Conservation (phyloP, 306 rosid genomes). For the Hippophae tibetana region DNA sequence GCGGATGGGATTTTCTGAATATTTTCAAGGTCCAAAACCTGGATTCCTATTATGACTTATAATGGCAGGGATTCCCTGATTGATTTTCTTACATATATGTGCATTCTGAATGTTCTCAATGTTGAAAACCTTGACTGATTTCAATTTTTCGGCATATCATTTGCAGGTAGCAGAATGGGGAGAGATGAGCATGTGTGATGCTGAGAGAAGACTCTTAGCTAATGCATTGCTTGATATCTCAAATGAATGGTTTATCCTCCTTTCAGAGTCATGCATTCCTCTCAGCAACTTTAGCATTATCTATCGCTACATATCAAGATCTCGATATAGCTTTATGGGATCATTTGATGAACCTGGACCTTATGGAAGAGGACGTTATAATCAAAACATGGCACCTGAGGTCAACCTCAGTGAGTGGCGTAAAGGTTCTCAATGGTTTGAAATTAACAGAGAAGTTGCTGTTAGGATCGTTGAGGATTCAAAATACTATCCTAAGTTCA, state of each 20-base stretch:
- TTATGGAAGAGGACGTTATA: slow-evolving; percentile 89
- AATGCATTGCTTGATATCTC: slow-evolving; percentile 91
- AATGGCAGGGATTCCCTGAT: too few species aligned
- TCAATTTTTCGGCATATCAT: slow-evolving; percentile 1
- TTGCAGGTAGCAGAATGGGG: slow-evolving; percentile 92
- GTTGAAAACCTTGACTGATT: not conserved
- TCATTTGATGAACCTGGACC: slow-evolving; percentile 84
- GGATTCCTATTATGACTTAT: too few species aligned
- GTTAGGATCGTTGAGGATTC: slow-evolving; percentile 54
- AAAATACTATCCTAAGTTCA: slow-evolving; percentile 60
- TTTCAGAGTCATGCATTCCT: slow-evolving; percentile 93
- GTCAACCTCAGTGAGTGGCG: slow-evolving; percentile 84
- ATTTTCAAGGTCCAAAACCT: too few species aligned
- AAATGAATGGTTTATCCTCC: slow-evolving; percentile 89
- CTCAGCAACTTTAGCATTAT: slow-evolving; percentile 70
- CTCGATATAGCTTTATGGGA: slow-evolving; percentile 81
- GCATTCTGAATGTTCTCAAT: not conserved
- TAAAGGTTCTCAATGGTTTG: slow-evolving; percentile 96
- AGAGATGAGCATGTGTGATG: slow-evolving; percentile 92
- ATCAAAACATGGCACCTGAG: slow-evolving; percentile 64
- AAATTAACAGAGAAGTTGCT: slow-evolving; percentile 67
- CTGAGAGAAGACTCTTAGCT: slow-evolving; percentile 90
- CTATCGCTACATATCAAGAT: slow-evolving; percentile 60
- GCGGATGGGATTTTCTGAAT: too few species aligned
- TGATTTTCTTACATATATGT: slow-evolving; percentile 13